Percentiles rank a stretch among this genome's conserved stretches.
Conservation (phyloP, 805 yeast genomes). For the Peterozyma toletana region DNA sequence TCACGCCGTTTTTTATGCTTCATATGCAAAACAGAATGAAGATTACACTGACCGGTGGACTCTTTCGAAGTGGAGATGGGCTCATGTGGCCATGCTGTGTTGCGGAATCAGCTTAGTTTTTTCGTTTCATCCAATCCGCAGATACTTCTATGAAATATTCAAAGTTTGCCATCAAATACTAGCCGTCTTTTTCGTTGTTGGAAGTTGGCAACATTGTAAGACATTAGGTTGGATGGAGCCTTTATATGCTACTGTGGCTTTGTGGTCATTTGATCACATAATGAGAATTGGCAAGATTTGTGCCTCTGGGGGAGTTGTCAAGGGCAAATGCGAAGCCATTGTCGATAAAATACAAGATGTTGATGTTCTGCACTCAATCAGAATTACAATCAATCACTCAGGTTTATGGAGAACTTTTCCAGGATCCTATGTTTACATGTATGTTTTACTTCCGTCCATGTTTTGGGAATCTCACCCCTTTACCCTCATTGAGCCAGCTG, state of each 20-base stretch:
- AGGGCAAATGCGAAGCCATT: slow-evolving; percentile 34
- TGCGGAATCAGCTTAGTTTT: slow-evolving; percentile 19
- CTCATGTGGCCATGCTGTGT: slow-evolving; percentile 27
- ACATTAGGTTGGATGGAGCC: slow-evolving; percentile 44
- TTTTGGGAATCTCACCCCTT: slow-evolving; percentile 71
- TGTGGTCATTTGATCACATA: slow-evolving; percentile 68
- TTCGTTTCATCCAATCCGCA: slow-evolving; percentile 25
- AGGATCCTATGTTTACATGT: slow-evolving; percentile 58
- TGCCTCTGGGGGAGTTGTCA: slow-evolving; percentile 51
- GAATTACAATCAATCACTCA: slow-evolving; percentile 44
- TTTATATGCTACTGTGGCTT: slow-evolving; percentile 45
- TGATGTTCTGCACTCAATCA: slow-evolving; percentile 29
- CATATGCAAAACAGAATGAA: slow-evolving; percentile 25
- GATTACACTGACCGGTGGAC: slow-evolving; percentile 30
- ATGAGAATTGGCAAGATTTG: slow-evolving; percentile 47
- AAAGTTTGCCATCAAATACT: slow-evolving; percentile 34
- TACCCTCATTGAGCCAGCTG: slow-evolving; percentile 38
- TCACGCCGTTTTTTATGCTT: slow-evolving; percentile 31
- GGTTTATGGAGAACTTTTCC: slow-evolving; percentile 47
- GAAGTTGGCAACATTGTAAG: slow-evolving; percentile 39
- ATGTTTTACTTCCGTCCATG: slow-evolving; percentile 33
- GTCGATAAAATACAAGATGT: slow-evolving; percentile 10
- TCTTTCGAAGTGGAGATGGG: slow-evolving; percentile 34
- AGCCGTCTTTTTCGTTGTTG: slow-evolving; percentile 32
- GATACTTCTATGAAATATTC: slow-evolving; percentile 36